A percentile compares a stretch with the other conserved stretches of the same genome.
phyloP scores from a whole-genome alignment of 495 filamentous ascomycete genomes.

The Usnea hakonensis region DNA sequence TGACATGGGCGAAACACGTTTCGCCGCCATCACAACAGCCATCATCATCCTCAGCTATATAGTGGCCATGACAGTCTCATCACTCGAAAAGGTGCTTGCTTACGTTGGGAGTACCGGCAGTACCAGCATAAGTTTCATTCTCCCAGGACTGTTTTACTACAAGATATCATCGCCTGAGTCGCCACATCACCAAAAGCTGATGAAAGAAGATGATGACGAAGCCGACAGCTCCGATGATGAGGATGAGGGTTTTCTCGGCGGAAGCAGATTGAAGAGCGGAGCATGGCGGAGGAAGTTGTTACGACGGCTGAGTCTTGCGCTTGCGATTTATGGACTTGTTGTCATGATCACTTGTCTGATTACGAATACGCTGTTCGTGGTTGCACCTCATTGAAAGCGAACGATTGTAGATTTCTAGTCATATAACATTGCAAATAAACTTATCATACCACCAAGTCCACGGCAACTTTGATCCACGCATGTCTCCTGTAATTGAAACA shows the following conservation, averaged over 20 bases:
- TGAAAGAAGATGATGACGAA: conserved; percentile 77
- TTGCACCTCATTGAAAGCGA: conserved; percentile 28
- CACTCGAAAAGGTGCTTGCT: conserved; percentile 80
- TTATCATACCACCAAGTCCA: neutral
- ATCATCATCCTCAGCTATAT: conserved; percentile 80
- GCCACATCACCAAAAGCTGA: conserved; percentile 68
- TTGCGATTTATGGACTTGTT: conserved; percentile 73
- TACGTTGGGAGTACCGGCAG: conserved; percentile 93
- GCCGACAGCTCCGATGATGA: conserved; percentile 37
- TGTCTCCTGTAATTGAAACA: neutral
- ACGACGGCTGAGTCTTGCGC: conserved; percentile 60
- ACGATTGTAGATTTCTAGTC: neutral
- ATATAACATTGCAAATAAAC: neutral
- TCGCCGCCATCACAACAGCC: conserved; percentile 77
- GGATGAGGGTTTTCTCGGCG: conserved; percentile 29
- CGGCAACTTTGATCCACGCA: too few species aligned
- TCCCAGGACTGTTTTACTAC: conserved; percentile 95
- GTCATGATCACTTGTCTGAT: conserved; percentile 86
- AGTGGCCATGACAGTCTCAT: conserved; percentile 83
- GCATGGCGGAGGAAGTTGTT: conserved; percentile 54
- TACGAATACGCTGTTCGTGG: conserved; percentile 72
- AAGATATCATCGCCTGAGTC: conserved; percentile 88
- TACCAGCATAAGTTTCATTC: conserved; percentile 91
- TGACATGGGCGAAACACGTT: conserved; percentile 76
- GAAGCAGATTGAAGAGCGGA: conserved; percentile 38